These are phyloP conservation scores for Alloteropsis semialata DNA, from an alignment of 176 grass and related monocot genomes.

Conservation along the genomic window DNA sequence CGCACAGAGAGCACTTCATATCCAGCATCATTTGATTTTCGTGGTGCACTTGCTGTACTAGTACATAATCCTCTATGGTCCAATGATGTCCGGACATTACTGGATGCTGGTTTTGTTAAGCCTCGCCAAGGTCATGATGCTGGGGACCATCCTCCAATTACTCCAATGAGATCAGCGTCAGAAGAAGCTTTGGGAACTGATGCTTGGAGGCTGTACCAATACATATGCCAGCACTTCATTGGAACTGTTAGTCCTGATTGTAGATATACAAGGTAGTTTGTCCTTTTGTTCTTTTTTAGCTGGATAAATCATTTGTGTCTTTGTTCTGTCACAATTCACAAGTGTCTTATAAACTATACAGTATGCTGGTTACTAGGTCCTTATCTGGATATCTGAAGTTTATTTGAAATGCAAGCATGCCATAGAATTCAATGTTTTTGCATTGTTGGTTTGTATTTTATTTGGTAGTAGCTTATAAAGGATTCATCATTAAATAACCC, in stretches of 20 bases:
- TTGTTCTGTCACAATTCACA: slow-evolving; percentile 19
- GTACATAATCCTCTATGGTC: slow-evolving; percentile 79
- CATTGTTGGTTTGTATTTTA: not conserved
- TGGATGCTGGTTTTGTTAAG: slow-evolving; percentile 78
- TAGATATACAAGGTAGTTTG: slow-evolving; percentile 72
- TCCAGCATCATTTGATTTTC: slow-evolving; percentile 93
- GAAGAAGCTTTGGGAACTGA: slow-evolving; percentile 86
- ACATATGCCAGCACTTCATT: slow-evolving; percentile 96
- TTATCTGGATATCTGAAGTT: not conserved
- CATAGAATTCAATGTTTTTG: not conserved
- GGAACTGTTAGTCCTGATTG: slow-evolving; percentile 86
- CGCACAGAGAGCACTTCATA: slow-evolving; percentile 97
- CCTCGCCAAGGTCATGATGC: slow-evolving; percentile 79
- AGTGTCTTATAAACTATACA: not conserved
- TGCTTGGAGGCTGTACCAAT: slow-evolving; percentile 94
- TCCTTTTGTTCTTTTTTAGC: not conserved
- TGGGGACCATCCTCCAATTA: slow-evolving; percentile 96
- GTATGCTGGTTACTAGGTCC: not conserved
- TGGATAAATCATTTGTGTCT: not conserved
- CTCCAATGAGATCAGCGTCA: slow-evolving; percentile 79
- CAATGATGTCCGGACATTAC: slow-evolving; percentile 55
- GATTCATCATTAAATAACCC: not conserved
- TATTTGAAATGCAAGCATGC: slow-evolving; percentile 21
- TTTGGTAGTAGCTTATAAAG: not conserved
- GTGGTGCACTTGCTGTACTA: slow-evolving; percentile 59